Percentiles rank a stretch among this genome's conserved stretches.
Conservation (phyloP, 208 protist genomes). For the Leishmania amazonensis region DNA sequence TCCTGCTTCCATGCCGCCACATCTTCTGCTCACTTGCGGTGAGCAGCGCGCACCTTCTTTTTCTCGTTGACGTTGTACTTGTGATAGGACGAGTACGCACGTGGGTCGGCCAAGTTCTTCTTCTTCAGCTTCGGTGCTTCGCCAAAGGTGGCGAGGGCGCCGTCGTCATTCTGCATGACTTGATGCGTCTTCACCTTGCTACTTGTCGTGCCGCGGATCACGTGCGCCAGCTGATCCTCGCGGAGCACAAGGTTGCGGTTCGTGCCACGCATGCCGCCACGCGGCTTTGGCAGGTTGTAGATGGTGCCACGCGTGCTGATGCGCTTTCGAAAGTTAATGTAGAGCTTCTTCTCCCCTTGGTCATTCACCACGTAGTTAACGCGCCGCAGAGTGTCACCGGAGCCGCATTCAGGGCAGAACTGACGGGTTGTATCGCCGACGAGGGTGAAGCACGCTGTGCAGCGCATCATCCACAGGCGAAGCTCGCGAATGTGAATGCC, state of each 20-base stretch:
- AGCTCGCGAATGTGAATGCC: conserved; percentile 90
- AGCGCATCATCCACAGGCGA: conserved; percentile 91
- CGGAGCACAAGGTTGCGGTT: conserved; percentile 87
- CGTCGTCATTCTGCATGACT: conserved; percentile 40
- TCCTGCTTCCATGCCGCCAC: neutral
- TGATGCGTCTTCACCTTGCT: conserved; percentile 64
- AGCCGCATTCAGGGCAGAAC: conserved; percentile 90
- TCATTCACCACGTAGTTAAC: conserved; percentile 91
- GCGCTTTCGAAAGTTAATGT: conserved; percentile 86
- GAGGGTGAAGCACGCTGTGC: conserved; percentile 86
- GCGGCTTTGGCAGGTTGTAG: conserved; percentile 88
- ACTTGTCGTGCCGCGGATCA: conserved; percentile 64
- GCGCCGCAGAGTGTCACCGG: conserved; percentile 88
- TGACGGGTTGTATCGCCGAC: conserved; percentile 92
- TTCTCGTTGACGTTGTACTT: conserved; percentile 92
- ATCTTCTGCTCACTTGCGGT: conserved; percentile 42
- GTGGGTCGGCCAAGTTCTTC: conserved; percentile 61
- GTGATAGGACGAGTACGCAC: conserved; percentile 78
- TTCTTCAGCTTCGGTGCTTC: conserved; percentile 61
- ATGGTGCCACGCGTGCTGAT: conserved; percentile 89
- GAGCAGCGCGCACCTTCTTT: conserved; percentile 79
- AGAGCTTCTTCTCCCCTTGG: conserved; percentile 85
- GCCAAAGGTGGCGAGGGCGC: conserved; percentile 80
- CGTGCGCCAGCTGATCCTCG: conserved; percentile 91
- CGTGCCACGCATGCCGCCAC: conserved; percentile 84